phyloP scores from a whole-genome alignment of 2,329 filamentous ascomycete species.

The Chaetomium sp. region DNA sequence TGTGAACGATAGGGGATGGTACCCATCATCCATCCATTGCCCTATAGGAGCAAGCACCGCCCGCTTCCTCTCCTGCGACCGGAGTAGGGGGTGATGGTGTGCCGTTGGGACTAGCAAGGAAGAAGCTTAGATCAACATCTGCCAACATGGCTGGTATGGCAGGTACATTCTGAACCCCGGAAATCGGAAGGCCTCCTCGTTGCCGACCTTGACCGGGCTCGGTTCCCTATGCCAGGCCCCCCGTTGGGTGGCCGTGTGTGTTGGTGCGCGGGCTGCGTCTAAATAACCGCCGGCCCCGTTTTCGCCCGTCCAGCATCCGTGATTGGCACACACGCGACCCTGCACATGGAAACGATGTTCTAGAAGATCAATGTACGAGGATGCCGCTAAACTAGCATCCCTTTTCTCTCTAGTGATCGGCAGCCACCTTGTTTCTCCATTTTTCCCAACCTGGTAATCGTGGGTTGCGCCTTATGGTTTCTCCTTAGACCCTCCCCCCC shows the following conservation, averaged over 20 bases:
- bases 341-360: neutral
- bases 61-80: neutral
- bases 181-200: neutral
- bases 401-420: neutral
- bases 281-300: conserved; percentile 14
- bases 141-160: neutral
- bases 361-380: no score
- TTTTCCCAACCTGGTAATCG: neutral
- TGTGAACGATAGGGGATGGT: neutral
- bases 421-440: neutral
- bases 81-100: conserved; percentile 1
- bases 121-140: neutral
- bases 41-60: neutral
- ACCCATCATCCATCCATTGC: neutral
- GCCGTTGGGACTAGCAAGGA: conserved; percentile 7
- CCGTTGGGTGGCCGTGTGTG: neutral
- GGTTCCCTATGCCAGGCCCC: neutral
- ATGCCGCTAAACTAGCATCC: neutral
- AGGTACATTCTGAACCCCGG: neutral
- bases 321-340: conserved; percentile 1
- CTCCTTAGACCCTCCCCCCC: neutral
- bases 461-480: neutral
- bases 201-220: no score
- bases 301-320: neutral
- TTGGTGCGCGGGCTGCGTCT: neutral